Base-by-base conservation (phyloP, 2,329 filamentous ascomycete species). In the Fusarium papillatum region DNA sequence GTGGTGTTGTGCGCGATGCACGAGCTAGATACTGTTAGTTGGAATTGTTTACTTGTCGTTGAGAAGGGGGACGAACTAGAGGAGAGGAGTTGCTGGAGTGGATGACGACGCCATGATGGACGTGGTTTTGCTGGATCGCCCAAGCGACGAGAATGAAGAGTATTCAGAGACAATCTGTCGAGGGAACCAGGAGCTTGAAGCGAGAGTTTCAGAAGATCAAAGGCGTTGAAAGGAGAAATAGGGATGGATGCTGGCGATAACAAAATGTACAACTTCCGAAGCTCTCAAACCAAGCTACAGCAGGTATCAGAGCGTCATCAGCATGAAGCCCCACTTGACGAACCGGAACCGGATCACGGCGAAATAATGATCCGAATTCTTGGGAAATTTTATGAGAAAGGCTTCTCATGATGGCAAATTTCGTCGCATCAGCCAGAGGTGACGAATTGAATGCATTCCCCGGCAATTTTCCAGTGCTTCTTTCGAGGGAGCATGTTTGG, bases 1-100 rank as follows among this genome's bases (percentile, higher is more conserved):
- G 96, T 98, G 67, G 92, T 95, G 82, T 97, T 93, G 87, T 98
- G 93, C 63, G 97, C 95, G 85, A 99, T 97, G 87, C 97, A 98
- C 78, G 95, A 93, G 87, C 95, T 98, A 80, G 29, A 36, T 13
- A 57, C 1, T 43, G 67, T 76, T 53, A 70, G 59, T 24, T 43
- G 36, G 26, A 17, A 31, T 68, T 50, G 16, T 34, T 41, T 69
- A 64, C 39, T 38, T 16, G 41, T 22, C 19, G 48, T 19, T 9
- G 36, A 22, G 29, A 48, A 68, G 57, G 57, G 64, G 38, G 55
- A 85, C 92, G 81, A 88, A 95, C 93, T 95, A 95, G 82, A 95
- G 91, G 74, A 95, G 88, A 69, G 92, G 93, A 78, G 92, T 94
- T 74, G 90, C 87, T 38, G 90, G 87, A 77, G 90, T 89, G 62